These are phyloP conservation scores for Athelia sp. DNA, from an alignment of 1,284 basidiomycete genomes.

Conservation along the genomic window DNA sequence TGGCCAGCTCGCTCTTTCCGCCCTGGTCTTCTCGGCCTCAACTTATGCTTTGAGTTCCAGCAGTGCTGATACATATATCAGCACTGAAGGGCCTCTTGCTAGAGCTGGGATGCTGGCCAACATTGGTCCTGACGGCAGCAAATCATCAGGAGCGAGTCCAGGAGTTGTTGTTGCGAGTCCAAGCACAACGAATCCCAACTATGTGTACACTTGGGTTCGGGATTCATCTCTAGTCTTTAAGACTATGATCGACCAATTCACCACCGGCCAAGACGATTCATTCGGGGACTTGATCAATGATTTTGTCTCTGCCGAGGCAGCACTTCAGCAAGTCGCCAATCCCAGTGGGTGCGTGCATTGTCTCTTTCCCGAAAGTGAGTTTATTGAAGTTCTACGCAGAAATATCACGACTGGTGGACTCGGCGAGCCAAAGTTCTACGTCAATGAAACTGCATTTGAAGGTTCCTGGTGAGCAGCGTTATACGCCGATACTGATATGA, in stretches of 20 bases:
- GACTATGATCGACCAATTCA: conserved; percentile 25
- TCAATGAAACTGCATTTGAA: conserved; percentile 29
- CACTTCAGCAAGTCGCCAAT: conserved; percentile 34
- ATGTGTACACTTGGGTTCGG: conserved; percentile 23
- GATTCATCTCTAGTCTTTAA: conserved; percentile 35
- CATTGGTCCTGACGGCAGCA: conserved; percentile 7
- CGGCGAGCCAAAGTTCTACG: conserved; percentile 43
- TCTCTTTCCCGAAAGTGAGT: not conserved
- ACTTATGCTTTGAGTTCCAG: not conserved
- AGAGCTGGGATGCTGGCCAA: conserved; percentile 8
- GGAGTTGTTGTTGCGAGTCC: conserved; percentile 34
- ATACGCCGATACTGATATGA: conserved; percentile 33
- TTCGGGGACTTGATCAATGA: conserved; percentile 27
- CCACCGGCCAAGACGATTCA: conserved; percentile 13
- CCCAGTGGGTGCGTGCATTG: conserved; percentile 28
- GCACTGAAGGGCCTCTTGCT: conserved; percentile 4
- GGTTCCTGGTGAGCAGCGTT: conserved; percentile 33
- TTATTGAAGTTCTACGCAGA: not conserved
- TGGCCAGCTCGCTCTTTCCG: not conserved
- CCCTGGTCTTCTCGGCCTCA: not conserved
- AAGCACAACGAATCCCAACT: conserved; percentile 15
- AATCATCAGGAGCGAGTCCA: conserved; percentile 1
- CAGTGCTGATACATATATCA: conserved; percentile 4
- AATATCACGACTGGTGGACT: conserved; percentile 34
- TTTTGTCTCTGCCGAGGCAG: conserved; percentile 25